Base-by-base conservation (phyloP, 371 early-diverging fungal species). In the Syncephalis plumigaleata region DNA sequence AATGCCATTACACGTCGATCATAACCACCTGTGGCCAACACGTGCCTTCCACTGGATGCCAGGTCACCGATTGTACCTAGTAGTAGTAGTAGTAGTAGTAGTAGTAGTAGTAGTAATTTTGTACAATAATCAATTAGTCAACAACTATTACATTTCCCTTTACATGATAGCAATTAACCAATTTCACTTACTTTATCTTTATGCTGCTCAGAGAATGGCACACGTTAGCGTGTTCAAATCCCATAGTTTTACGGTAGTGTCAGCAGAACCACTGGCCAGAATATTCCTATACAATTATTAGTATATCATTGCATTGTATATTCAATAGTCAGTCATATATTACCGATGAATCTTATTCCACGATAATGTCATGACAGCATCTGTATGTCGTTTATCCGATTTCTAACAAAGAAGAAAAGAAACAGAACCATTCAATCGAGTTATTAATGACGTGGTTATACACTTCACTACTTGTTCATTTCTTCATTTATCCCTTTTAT, bases 221-320 rank as follows among this genome's bases (percentile, higher is more conserved):
- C 79, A 81, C 48, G 65, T 68, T 17, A 68, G 70, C 3, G 73
- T 70, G 25, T 61, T 67, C 55, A 95, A 65, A 59, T 97, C 95
- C 96, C 96, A 95, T 27, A 95, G 73, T 61, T 94, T 94, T 27
- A 94, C 82, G n/a, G 92, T 93, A 2, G 77, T 77, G 57, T 95
- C 96, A 13, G 94, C 91, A 3, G 93, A 94, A 9, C 89, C 85
- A 24, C 87, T 83, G 7, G 87, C 79, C 51, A 97, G 64, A 31
- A 95, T 68, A 59, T 91, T 89, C 40, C 73, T 68, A 54, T 9
- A 40, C 1, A 44, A 40, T 20, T 27, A 39, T 27, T 43, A 17
- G 9, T n/a, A n/a, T n/a, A n/a, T n/a, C n/a, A n/a, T n/a, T n/a
- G n/a, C n/a, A n/a, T n/a, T n/a, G n/a, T n/a, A n/a, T n/a, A n/a